These are phyloP conservation scores for Simplicillium sp. DNA, from an alignment of 2,329 filamentous ascomycete species.

Conservation along the genomic window DNA sequence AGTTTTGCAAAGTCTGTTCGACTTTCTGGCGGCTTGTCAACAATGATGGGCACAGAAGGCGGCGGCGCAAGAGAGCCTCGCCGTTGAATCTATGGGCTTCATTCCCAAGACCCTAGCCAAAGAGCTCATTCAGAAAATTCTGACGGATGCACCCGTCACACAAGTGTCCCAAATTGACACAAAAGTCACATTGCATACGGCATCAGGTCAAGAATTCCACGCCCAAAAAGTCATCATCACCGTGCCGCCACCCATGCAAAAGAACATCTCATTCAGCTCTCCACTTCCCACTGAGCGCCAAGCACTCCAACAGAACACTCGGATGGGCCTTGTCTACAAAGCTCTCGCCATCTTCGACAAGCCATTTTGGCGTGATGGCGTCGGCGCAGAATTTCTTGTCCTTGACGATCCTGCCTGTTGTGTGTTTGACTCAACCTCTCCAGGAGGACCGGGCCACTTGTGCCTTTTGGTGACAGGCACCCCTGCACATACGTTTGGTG, in stretches of 20 bases:
- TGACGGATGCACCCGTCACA: background rate
- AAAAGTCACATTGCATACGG: background rate
- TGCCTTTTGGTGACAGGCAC: background rate
- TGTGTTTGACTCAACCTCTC: background rate
- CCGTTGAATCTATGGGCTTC: background rate
- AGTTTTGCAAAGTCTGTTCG: background rate
- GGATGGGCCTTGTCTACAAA: constrained; percentile 1
- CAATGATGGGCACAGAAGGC: background rate
- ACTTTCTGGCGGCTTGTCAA: background rate
- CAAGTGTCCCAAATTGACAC: background rate
- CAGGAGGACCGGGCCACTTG: background rate
- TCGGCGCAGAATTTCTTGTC: background rate
- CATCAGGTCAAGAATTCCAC: background rate
- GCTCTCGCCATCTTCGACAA: background rate
- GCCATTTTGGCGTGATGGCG: constrained; percentile 1
- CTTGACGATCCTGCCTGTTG: background rate
- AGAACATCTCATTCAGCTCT: background rate
- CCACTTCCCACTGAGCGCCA: background rate
- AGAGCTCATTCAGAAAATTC: background rate
- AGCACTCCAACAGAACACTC: background rate
- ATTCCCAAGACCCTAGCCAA: background rate
- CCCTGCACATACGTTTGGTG: background rate
- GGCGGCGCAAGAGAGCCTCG: background rate
- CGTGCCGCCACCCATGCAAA: background rate
- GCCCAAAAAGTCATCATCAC: background rate